Evolutionary conservation across 495 filamentous ascomycete species (phyloP).

Genomic region (Baudoinia panamericana): DNA sequence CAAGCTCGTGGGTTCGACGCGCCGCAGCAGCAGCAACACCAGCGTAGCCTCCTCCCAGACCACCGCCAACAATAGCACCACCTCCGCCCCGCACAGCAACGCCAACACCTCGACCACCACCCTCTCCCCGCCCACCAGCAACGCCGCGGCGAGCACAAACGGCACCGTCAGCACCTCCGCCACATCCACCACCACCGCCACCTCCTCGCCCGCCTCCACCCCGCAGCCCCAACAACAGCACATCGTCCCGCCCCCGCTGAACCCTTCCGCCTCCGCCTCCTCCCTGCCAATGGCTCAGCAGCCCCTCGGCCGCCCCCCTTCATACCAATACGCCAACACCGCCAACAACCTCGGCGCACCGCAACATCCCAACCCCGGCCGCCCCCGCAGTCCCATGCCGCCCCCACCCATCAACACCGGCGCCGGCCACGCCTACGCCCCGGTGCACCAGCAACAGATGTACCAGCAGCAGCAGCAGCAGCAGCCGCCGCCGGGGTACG

Average conservation of each 20-base stretch:
- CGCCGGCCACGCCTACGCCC: conserved; percentile 20
- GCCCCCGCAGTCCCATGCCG: conserved; percentile 27
- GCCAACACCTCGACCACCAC: conserved; percentile 13
- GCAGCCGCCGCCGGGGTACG: conserved; percentile 25
- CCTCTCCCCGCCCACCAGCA: conserved; percentile 22
- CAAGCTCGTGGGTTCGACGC: conserved; percentile 28
- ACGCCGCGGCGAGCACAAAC: conserved; percentile 18
- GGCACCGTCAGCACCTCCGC: conserved; percentile 9
- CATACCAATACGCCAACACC: conserved; percentile 31
- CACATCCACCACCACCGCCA: conserved; percentile 9
- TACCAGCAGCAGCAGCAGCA: conserved; percentile 22
- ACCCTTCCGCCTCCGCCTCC: conserved; percentile 18
- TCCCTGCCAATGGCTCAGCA: conserved; percentile 22
- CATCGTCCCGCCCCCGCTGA: conserved; percentile 1
- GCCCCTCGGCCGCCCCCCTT: conserved; percentile 29
- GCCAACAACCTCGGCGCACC: conserved; percentile 19
- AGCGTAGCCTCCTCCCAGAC: too few species aligned
- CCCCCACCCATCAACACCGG: conserved; percentile 25
- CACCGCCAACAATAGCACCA: conserved; percentile 28
- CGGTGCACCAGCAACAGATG: conserved; percentile 21
- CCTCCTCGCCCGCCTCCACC: conserved; percentile 20
- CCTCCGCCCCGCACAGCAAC: conserved; percentile 20
- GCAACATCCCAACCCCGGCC: conserved; percentile 23
- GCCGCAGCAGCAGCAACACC: too few species aligned
- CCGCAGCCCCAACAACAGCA: conserved; percentile 5